Base-by-base conservation (phyloP, 208 protist species). In the Trypanosoma brucei region DNA sequence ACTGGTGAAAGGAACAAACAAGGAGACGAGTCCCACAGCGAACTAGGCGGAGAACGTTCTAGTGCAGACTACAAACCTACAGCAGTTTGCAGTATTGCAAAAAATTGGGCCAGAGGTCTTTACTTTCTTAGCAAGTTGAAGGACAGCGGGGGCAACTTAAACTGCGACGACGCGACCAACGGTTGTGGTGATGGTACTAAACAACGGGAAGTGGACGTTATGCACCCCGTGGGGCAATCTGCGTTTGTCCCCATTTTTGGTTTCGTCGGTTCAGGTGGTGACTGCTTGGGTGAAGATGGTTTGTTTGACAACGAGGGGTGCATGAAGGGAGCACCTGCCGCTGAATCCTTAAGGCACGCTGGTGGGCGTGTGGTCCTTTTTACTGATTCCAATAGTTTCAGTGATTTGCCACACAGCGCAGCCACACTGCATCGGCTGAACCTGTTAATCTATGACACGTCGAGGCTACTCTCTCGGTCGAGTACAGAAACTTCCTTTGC, bases 371-470 rank as follows among this genome's bases (percentile, higher is more conserved):
- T 86, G 7, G 74, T 70, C 0, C 57, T 90, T 38, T 80, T 90
- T 48, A 86, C 83, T 0, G 83, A 86, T 59, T 72, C 80, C 0
- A 70, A 76, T 55, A 76, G 79, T 44, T 62, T 90, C 22, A 74
- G 72, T 3, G 44, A 55, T n/a, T 75, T 62, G 0, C 33, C 62
- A 3, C 54, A 48, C n/a, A 6, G 48, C 11, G 9, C 36, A 1
- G 9, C 68, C 8, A 58, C 60, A 13, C 30, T 68, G n/a, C 61
- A 42, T 34, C 8, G 36, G 34, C 55, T 70, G 38, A 56, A 68
- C 36, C 11, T 9, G 36, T n/a, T 75, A 13, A 8, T 75, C 5
- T n/a, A 51, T 39, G 54, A 60, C 7, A 14, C 61, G 2, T 60
- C 55, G 33, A 36, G 31, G 14, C 33, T 9, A 3, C 40, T 63